Conservation (phyloP, 2,329 filamentous ascomycete genomes). For the Cordyceps tenuipes region DNA sequence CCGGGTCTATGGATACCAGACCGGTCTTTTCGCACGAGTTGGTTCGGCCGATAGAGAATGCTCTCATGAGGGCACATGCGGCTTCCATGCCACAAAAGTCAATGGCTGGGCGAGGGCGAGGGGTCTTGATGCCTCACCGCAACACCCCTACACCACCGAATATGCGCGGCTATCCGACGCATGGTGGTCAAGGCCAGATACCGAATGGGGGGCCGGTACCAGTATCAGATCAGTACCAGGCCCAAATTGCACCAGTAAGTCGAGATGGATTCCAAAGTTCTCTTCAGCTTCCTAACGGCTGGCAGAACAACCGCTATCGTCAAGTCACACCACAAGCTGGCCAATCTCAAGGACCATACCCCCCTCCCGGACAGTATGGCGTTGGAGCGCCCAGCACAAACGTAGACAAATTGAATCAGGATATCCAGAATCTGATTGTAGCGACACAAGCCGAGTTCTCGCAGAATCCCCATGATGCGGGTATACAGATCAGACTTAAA, state of each 20-base stretch:
- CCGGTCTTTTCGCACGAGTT: conserved; percentile 86
- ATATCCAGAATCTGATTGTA: conserved; percentile 71
- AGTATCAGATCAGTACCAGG: conserved; percentile 17
- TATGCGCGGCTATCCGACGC: conserved; percentile 22
- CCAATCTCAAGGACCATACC: conserved; percentile 31
- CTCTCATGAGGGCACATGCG: conserved; percentile 71
- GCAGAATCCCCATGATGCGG: conserved; percentile 65
- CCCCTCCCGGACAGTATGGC: conserved; percentile 31
- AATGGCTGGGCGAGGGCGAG: conserved; percentile 39
- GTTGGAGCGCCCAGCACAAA: conserved; percentile 42
- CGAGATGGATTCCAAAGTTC: not conserved
- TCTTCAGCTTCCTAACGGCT: conserved; percentile 10
- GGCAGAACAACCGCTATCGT: conserved; percentile 18
- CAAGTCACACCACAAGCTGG: conserved; percentile 32
- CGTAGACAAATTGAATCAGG: conserved; percentile 69
- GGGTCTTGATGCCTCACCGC: conserved; percentile 50
- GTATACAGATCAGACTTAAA: conserved; percentile 70
- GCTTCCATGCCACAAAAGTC: conserved; percentile 47
- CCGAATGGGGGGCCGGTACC: conserved; percentile 27
- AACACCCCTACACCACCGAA: conserved; percentile 67
- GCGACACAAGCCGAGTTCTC: conserved; percentile 67
- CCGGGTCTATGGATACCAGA: conserved; percentile 83
- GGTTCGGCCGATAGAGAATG: conserved; percentile 87
- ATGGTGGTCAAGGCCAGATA: conserved; percentile 21
- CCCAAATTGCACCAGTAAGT: not conserved